Evolutionary conservation across 2,329 filamentous ascomycete genomes (phyloP), one percentile per base, ranked within the genome.

Genomic region (Macrophomina tecta): DNA sequence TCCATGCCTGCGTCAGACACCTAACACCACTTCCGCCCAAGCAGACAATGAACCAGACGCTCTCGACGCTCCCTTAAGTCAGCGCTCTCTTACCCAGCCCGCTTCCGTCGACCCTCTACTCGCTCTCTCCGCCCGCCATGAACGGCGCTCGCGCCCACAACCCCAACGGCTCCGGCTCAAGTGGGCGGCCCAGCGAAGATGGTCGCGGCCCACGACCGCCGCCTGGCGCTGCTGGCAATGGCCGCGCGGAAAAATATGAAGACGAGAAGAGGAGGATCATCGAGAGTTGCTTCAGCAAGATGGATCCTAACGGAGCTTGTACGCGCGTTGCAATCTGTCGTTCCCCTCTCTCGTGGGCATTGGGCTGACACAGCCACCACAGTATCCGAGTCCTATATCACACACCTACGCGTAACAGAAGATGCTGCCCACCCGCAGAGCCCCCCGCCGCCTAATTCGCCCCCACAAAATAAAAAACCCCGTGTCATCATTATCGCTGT

Each of bases 261-360:
- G 93, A 98, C 76, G 95, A 99, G 85, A 97, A 97, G 85, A 87
- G 88, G 78, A 89, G 95, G 77, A 97, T 99, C 74, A 90, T 97
- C 70, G 91, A 97, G 70, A 97, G 92, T 80, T 97, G 94, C 82
- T 99, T 98, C 83, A 87, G 84, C 78, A 97, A 96, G 83, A 90
- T 90, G 74, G 95, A 98, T 76, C 85, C 88, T 49, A 92, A 97
- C 80, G 94, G 94, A 71, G 90, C 92, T 68, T 85, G 93, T 96
- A 86, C 76, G 91, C 86, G 68, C 58, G 18, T 30, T 48, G 56
- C 56, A 67, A 65, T 56, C 40, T 48, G 49, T 52, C 36, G 61
- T 55, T 64, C 58, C 38, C 49, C 58, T 49, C 58, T 49, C 58
- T 42, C 58, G 38, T 34, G 30, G 61, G 23, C 48, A 52, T 55